A percentile compares a stretch with the other conserved stretches of the same genome.
Evolutionary conservation across 345 rosid genomes (phyloP).

Genomic region (Theobroma cacao): DNA sequence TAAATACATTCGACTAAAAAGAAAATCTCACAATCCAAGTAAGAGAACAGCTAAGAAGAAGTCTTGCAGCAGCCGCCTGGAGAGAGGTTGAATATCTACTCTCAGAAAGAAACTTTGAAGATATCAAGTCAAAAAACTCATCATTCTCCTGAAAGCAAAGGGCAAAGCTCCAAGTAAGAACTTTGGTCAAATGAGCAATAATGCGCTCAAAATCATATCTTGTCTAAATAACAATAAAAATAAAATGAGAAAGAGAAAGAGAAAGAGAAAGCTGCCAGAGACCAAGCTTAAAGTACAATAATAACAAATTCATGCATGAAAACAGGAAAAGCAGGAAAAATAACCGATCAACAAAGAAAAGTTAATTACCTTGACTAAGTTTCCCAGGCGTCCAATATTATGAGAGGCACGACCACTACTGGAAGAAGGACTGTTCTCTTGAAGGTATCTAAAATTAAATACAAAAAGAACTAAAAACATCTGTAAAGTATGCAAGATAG

Average conservation of each 20-base stretch:
- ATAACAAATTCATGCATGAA: not conserved
- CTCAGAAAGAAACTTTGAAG: conserved; percentile 82
- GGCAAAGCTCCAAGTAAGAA: not conserved
- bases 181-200: not conserved
- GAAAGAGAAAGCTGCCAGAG: not conserved
- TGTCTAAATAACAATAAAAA: conserved; percentile 14
- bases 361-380: conserved; percentile 58
- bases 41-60: conserved; percentile 70
- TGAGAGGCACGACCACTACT: conserved; percentile 73
- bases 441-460: conserved; percentile 46
- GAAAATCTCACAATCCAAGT: conserved; percentile 64
- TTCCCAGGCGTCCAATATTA: conserved; percentile 75
- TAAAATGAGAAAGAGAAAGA: not conserved
- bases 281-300: not conserved
- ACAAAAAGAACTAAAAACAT: not conserved
- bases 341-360: not conserved
- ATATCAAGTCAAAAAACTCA: conserved; percentile 92
- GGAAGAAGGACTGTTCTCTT: conserved; percentile 47
- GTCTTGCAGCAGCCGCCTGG: conserved; percentile 87
- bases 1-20: not conserved
- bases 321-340: not conserved
- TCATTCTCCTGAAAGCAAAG: conserved; percentile 75
- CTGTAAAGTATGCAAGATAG: not conserved
- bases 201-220: not conserved
- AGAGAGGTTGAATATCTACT: conserved; percentile 61